Evolutionary conservation across 2,329 filamentous ascomycete genomes (phyloP).

Genomic region (Paecilomyces fulvus): DNA sequence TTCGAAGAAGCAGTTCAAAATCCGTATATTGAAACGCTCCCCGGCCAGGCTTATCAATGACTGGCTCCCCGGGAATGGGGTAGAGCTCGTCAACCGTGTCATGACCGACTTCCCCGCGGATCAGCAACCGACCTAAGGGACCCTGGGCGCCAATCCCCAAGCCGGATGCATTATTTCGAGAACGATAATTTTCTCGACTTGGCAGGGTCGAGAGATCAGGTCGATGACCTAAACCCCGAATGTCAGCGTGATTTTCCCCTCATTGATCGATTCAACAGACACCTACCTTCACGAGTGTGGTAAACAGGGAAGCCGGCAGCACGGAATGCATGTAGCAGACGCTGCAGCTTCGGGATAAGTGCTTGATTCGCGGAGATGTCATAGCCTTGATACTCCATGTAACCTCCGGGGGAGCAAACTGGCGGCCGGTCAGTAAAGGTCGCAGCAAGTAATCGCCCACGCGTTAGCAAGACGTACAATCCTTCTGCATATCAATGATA

Average conservation of each 20-base stretch:
- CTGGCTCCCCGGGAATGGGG: constrained; percentile 39
- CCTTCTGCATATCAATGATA: constrained; percentile 42
- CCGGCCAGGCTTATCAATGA: constrained; percentile 49
- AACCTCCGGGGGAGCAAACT: constrained; percentile 38
- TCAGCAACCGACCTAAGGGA: constrained; percentile 49
- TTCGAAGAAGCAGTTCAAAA: constrained; percentile 44
- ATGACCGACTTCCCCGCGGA: constrained; percentile 51
- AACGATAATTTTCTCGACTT: constrained; percentile 45
- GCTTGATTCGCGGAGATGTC: constrained; percentile 32
- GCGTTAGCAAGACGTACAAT: constrained; percentile 29
- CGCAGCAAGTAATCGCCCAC: not conserved
- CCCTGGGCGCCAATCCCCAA: constrained; percentile 46
- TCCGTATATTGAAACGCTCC: constrained; percentile 48
- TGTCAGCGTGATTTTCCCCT: not conserved
- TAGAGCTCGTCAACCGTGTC: constrained; percentile 48
- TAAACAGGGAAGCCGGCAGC: constrained; percentile 34
- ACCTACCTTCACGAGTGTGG: constrained; percentile 37
- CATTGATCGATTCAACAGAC: not conserved
- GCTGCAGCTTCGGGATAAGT: constrained; percentile 34
- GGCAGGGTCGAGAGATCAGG: constrained; percentile 50
- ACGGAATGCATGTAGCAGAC: constrained; percentile 31
- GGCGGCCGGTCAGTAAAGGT: constrained; percentile 4
- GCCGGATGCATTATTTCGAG: constrained; percentile 42
- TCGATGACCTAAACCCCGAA: constrained; percentile 32
- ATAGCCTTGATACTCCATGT: constrained; percentile 38